These are phyloP conservation scores for Urtica urens DNA, from an alignment of 306 rosid genomes.

Conservation along the genomic window DNA sequence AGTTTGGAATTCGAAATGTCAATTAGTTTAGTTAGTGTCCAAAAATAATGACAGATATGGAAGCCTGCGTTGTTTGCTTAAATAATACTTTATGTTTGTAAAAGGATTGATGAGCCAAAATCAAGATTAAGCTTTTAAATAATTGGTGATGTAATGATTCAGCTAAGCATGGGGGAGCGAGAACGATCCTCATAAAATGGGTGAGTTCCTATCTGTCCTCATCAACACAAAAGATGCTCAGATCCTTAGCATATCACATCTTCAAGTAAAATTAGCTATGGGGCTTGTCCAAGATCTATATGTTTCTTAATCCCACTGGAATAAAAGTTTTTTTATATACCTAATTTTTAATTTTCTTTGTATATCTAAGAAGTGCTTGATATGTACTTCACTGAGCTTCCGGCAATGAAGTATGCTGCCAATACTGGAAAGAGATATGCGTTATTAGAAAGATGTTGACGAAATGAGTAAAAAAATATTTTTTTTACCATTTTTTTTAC, in stretches of 20 bases:
- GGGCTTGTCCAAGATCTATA: not conserved
- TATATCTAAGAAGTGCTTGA: constrained; percentile 62
- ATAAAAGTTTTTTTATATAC: too few species aligned
- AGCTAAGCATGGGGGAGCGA: constrained; percentile 29
- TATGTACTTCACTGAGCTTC: constrained; percentile 63
- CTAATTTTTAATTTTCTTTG: too few species aligned
- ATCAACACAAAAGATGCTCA: constrained; percentile 60
- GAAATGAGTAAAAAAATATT: constrained; percentile 48
- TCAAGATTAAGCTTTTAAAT: too few species aligned
- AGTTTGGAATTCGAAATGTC: too few species aligned
- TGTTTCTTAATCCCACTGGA: not conserved
- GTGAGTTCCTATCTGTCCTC: constrained; percentile 27
- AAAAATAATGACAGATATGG: not conserved
- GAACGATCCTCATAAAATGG: constrained; percentile 3
- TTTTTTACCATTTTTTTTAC: too few species aligned
- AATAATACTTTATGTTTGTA: not conserved
- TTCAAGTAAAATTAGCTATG: constrained; percentile 37
- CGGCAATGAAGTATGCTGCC: constrained; percentile 83
- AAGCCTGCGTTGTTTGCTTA: not conserved
- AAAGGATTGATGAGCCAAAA: too few species aligned
- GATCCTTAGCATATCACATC: constrained; percentile 30
- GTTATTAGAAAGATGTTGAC: constrained; percentile 76
- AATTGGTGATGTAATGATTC: too few species aligned
- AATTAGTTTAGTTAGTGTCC: too few species aligned
- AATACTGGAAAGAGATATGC: constrained; percentile 75